These are phyloP conservation scores for Aspergillus incahuasiensis DNA, from an alignment of 495 filamentous ascomycete genomes.

Conservation along the genomic window DNA sequence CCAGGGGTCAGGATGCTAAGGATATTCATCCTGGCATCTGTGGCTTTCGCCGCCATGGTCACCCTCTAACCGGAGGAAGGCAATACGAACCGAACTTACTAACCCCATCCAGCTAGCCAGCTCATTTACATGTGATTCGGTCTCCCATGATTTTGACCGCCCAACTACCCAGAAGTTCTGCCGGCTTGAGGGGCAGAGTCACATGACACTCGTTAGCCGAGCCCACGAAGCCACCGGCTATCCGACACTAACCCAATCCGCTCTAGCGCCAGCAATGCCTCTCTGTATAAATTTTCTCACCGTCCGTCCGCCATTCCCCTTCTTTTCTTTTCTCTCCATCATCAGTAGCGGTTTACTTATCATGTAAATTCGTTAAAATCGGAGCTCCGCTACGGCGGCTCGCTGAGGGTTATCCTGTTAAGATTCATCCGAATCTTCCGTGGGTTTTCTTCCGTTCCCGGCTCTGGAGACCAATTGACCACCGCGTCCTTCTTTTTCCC, in stretches of 20 bases:
- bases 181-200: neutral
- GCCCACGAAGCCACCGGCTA: neutral
- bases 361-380: slow-evolving; percentile 34
- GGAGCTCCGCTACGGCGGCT: slow-evolving; percentile 43
- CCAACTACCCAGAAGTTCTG: neutral
- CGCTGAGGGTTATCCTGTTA: slow-evolving; percentile 46
- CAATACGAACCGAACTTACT: neutral
- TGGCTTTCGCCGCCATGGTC: neutral
- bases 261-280: slow-evolving; percentile 22
- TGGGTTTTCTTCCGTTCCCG: slow-evolving; percentile 51
- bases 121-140: neutral
- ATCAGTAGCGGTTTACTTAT: slow-evolving; percentile 52
- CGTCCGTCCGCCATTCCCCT: slow-evolving; percentile 5
- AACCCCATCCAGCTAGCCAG: neutral
- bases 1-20: neutral
- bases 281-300: slow-evolving; percentile 23
- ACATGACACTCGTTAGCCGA: neutral
- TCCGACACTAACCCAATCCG: slow-evolving; percentile 17
- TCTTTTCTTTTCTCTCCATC: slow-evolving; percentile 40
- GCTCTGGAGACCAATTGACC: slow-evolving; percentile 35
- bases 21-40: neutral
- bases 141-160: too few relatives aligned
- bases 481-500: slow-evolving; percentile 41
- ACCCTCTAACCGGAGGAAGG: neutral
- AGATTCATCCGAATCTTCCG: slow-evolving; percentile 25